These are phyloP conservation scores for Mrakia blollopis DNA, from an alignment of 768 basidiomycete species.

Conservation along the genomic window DNA sequence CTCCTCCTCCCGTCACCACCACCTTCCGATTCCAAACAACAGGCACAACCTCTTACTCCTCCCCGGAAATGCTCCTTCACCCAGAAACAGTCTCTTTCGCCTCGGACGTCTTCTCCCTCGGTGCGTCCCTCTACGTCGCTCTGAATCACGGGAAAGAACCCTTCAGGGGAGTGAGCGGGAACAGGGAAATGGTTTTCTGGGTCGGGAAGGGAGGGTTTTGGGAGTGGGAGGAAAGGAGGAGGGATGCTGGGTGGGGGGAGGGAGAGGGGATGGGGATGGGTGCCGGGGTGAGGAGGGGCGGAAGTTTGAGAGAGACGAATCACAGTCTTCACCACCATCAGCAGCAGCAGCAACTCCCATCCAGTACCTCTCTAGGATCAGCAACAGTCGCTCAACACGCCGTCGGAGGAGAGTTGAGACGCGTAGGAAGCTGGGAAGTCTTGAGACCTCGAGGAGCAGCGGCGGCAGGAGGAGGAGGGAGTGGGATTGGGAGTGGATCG, in stretches of 20 bases:
- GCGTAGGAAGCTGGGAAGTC: slow-evolving; percentile 6
- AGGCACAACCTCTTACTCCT: slow-evolving; percentile 48
- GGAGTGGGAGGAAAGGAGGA: slow-evolving; percentile 45
- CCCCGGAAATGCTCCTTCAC: slow-evolving; percentile 47
- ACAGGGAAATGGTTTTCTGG: slow-evolving; percentile 46
- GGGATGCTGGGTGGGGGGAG: slow-evolving; percentile 37
- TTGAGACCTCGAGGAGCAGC: slow-evolving; percentile 8
- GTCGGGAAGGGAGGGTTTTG: slow-evolving; percentile 45
- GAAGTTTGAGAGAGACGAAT: slow-evolving; percentile 29
- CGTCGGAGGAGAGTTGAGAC: slow-evolving; percentile 16
- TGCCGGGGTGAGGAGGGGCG: background rate
- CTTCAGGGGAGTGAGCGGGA: slow-evolving; percentile 40
- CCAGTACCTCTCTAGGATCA: background rate
- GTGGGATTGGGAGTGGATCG: too few species aligned
- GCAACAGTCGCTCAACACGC: slow-evolving; percentile 33
- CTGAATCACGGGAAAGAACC: slow-evolving; percentile 46
- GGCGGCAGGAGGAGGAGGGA: too few species aligned
- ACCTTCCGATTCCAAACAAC: slow-evolving; percentile 37
- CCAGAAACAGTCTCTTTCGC: slow-evolving; percentile 45
- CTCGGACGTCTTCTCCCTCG: slow-evolving; percentile 48
- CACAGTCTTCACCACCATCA: background rate
- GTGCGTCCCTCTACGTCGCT: slow-evolving; percentile 46
- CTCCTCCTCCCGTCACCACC: background rate
- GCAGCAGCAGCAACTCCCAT: slow-evolving; percentile 28
- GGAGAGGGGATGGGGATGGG: background rate